Evolutionary conservation across 257 asterid species (phyloP).

Genomic region (Echites panduratus): DNA sequence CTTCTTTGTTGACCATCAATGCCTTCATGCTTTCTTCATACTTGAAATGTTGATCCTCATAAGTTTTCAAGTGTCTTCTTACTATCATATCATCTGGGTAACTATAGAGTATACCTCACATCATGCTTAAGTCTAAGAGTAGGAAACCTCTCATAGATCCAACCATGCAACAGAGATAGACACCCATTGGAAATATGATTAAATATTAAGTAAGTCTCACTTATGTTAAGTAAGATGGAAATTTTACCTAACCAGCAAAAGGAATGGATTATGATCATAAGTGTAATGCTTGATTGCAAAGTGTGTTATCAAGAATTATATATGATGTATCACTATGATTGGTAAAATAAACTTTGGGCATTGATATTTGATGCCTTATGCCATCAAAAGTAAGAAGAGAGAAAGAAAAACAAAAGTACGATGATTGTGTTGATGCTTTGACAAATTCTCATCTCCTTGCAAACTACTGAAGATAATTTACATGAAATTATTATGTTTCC

Average conservation of each 20-base stretch:
- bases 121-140: too few species aligned
- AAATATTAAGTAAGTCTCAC: neutral
- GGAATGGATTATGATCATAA: neutral
- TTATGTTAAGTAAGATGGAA: neutral
- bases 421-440: neutral
- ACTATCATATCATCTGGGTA: too few species aligned
- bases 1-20: too few species aligned
- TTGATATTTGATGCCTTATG: neutral
- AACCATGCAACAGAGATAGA: too few species aligned
- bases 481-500: neutral
- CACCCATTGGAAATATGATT: too few species aligned
- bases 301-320: too few species aligned
- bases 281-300: neutral
- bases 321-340: constrained; percentile 3
- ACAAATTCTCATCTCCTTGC: neutral
- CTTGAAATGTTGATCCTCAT: too few species aligned
- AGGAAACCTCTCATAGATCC: too few species aligned
- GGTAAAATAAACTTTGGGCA: constrained; percentile 5
- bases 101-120: too few species aligned
- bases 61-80: too few species aligned
- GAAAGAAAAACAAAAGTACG: neutral
- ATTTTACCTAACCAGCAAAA: constrained; percentile 1
- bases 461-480: neutral
- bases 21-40: too few species aligned
- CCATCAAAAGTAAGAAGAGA: neutral